phyloP scores from a whole-genome alignment of 23 red algal genomes.

The Gracilaria vermiculophylla region DNA sequence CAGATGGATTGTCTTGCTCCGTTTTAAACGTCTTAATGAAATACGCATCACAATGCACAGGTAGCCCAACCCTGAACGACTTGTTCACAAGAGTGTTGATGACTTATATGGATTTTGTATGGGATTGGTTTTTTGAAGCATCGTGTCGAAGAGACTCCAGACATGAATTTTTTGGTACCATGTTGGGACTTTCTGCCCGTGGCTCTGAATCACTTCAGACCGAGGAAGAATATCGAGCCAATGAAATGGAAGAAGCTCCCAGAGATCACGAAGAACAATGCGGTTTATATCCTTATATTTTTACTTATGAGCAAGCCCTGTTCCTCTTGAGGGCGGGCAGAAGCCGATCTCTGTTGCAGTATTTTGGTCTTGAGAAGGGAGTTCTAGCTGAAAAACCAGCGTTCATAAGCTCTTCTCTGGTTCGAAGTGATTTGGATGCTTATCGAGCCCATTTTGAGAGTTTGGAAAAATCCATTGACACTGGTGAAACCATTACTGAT shows the following conservation, averaged over 20 bases:
- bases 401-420: not conserved
- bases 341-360: slow-evolving; percentile 6
- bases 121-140: slow-evolving; percentile 38
- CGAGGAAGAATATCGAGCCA: not conserved
- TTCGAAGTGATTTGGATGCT: not conserved
- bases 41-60: not conserved
- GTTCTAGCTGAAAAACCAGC: slow-evolving; percentile 4
- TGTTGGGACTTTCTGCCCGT: slow-evolving; percentile 4
- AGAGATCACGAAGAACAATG: not conserved
- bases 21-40: slow-evolving; percentile 8
- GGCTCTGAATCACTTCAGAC: not conserved
- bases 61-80: not conserved
- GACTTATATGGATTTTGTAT: slow-evolving; percentile 35
- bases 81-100: slow-evolving; percentile 4
- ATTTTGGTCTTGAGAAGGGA: slow-evolving; percentile 22
- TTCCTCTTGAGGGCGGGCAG: slow-evolving; percentile 32
- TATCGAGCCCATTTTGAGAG: slow-evolving; percentile 1
- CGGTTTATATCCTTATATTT: not conserved
- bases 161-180: slow-evolving; percentile 32
- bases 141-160: slow-evolving; percentile 16
- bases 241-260: not conserved
- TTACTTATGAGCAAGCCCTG: slow-evolving; percentile 28
- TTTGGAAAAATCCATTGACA: not conserved
- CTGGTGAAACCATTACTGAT: not conserved
- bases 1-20: not conserved